Base-by-base conservation (phyloP, 768 basidiomycete genomes). In the Inosperma sp. region DNA sequence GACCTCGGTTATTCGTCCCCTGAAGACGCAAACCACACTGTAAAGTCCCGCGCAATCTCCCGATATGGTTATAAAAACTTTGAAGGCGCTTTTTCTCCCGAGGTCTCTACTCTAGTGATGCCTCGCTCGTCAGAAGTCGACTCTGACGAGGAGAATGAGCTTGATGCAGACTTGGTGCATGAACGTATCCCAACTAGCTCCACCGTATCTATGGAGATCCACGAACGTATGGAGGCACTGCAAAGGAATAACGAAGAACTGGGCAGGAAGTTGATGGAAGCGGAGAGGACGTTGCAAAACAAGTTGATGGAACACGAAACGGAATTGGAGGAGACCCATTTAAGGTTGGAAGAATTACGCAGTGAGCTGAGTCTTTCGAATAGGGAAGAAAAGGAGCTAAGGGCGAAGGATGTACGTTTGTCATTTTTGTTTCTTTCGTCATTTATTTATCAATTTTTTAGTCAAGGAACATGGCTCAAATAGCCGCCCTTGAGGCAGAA, bases 371-470 rank as follows among this genome's bases (percentile, higher is more conserved):
- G 74, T 12, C 77, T 85, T 5, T 84, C 87, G 4, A 88, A 90
- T 65, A 79, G 89, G 33, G 93, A 97, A 60, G 93, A 97, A 68
- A 96, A 97, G 69, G 94, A 97, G 60, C 67, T 95, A 56, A 76
- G 89, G 37, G 74, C 79, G 10, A 94, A 93, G 66, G 94, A 96
- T 74, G 90, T 90, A 52, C 58, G 69, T 58, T 17, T 34, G n/a
- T 49, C 33, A 7, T 54, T 22, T 30, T 49, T 53, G 30, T 33
- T 7, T 7, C 29, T 14, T 37, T 13, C 51, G 46, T 43, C 12
- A 53, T 35, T 29, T 45, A 4, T 21, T 37, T 29, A 51, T 48
- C 54, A 4, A 49, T 31, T 45, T 51, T 59, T 52, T 61, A 88
- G 84, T 78, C 83, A 30, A 73, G 80, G 60, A 84, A 80, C 61